Evolutionary conservation across 768 basidiomycete species (phyloP), one percentile per base, ranked within the genome.

Genomic region (Dentipellis fragilis): DNA sequence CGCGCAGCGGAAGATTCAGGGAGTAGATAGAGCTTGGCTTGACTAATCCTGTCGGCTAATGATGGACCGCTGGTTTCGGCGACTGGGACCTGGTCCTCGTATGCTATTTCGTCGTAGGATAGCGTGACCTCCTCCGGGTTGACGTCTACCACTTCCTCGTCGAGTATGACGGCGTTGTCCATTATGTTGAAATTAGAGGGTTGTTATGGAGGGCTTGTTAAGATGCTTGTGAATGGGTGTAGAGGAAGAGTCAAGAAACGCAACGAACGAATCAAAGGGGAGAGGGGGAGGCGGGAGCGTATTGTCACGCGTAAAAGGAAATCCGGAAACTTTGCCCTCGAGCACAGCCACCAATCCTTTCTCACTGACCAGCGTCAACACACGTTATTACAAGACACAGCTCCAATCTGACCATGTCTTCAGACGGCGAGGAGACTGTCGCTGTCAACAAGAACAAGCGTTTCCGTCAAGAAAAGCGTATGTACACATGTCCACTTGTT

Each of bases 391-490:
- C 29, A 29, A 29, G 29, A 29, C 29, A 29, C 29, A 6, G 6
- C 29, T 6, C 6, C 29, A 29, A 29, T 6, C 29, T 29, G 6
- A 48, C 48, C 46, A 57, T 54, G 58, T 49, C 55, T 3, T 36
- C 54, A 19, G 47, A 54, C 45, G 49, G 54, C 47, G 54, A 61
- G 14, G 58, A 57, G 1, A 36, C 47, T 16, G 38, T 39, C 12
- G 10, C 71, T 8, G 75, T 81, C 39, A 90, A 78, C 70, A 93
- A 94, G 70, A 93, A 93, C 73, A 93, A 92, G 73, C 75, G 81
- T 47, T 87, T 91, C 68, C 79, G 93, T 59, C 96, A 96, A 67
- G 93, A 96, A 8, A 98, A 98, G 72, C 94, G 94, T 95, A 65
- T 66, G 91, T 72, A 9, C 42, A 49, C 46, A n/a, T 12, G 29